Evolutionary conservation across 371 early-diverging fungal genomes (phyloP), one percentile per base, ranked within the genome.

Genomic region (Caulochytrium protostelioides): DNA sequence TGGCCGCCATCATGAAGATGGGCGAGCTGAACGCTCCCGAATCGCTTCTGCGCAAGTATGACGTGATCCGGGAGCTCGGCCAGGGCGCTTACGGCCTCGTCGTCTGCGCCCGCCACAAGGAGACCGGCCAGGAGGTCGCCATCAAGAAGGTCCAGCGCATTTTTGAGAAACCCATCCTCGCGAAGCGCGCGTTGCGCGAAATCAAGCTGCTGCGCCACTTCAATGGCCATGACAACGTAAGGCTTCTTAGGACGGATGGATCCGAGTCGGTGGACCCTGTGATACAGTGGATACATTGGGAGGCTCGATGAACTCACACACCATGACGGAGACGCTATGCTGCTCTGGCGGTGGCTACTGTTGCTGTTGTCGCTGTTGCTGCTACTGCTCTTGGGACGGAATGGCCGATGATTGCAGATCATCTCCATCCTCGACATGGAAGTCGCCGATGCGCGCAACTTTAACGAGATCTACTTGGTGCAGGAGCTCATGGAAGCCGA

Each of bases 401-500:
- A 29, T 34, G 17, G 43, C 43, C 41, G 42, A 35, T 21, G 23
- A 29, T 6, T 23, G 10, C 63, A 80, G 80, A 83, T 86, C 40
- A 85, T 77, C 22, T 74, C 79, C 9, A 70, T 87, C 43, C 62
- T 83, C 30, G 87, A 87, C 50, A 79, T 87, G 45, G 78, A 81
- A 42, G 73, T 73, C 22, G 76, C 80, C 4, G 67, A 76, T 35
- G 51, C 53, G 24, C 47, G 48, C 22, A 44, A 74, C 51, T 89
- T 81, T 44, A 79, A 81, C 48, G 89, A 87, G 54, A 71, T 87
- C 10, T 76, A 82, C 44, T 56, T 84, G 41, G 73, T 80, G 14
- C 78, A 87, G 55, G 89, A 83, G 52, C 55, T 89, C 33, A 90
- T 90, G 90, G 90, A 90, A 47, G 86, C 90, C 21, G 89, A 89